Evolutionary conservation across 2,329 filamentous ascomycete species (phyloP), one percentile per base, ranked within the genome.

Genomic region (Trichoderma sp.): DNA sequence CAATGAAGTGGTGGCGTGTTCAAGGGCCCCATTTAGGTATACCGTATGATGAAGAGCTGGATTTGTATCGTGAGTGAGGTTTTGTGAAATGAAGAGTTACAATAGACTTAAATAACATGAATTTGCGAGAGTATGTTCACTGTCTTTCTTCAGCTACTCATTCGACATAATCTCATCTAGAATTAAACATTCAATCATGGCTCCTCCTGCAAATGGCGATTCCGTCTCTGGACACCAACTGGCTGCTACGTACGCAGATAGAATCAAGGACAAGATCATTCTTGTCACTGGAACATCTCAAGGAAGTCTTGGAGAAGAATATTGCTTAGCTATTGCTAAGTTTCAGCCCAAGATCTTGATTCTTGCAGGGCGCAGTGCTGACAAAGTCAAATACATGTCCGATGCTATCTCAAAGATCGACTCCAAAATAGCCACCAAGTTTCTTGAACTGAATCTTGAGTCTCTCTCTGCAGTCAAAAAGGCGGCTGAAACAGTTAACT

Each of bases 231-330:
- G 43, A 47, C 17, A 47, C 43, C 17, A 47, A 17, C n/a, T 47
- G 2, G 43, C 43, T 47, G 43, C 43, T 20, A 47, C 43, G 17
- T 47, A 47, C 4, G 17, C 43, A 47, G 43, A 47, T 0, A 47
- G 74, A 6, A 79, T 81, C 74, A 75, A 73, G 26, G 75, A 75
- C 55, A 81, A 80, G 68, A 75, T 76, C 2, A 76, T 85, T 63
- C 78, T 85, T 53, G 80, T 81, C 2, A 85, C 84, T 0, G 83
- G 84, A 20, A 80, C 82, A 23, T 80, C 82, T 6, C 81, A 79
- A 5, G 77, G 78, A 61, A 77, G 80, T 23, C 76, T 85, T 20
- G 83, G 84, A 17, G 78, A 78, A 32, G 72, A 74, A 6, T 84
- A 83, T 59, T 78, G 79, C 32, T 71, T 77, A 9, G 74, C 79